Conservation (phyloP, 2,329 filamentous ascomycete species). For the Metarhizium guizhouense region DNA sequence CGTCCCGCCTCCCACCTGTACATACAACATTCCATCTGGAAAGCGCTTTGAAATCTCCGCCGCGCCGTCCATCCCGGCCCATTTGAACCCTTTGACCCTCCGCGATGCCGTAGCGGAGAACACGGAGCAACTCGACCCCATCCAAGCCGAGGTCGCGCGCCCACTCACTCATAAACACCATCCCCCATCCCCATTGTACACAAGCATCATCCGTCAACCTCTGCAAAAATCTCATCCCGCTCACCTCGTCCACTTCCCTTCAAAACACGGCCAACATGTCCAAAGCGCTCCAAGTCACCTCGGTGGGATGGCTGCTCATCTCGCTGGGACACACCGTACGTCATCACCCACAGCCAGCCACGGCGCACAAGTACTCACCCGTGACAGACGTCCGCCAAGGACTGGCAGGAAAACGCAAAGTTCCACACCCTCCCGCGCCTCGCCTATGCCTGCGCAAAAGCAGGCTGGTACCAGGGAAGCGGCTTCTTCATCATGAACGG, state of each 20-base stretch:
- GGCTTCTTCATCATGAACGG: slow-evolving; percentile 9
- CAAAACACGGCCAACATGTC: slow-evolving; percentile 1
- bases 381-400: slow-evolving; percentile 6
- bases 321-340: slow-evolving; percentile 10
- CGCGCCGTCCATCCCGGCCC: neutral
- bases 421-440: slow-evolving; percentile 7
- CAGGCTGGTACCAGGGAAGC: slow-evolving; percentile 11
- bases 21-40: no score
- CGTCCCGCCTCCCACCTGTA: no score
- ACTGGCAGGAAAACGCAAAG: slow-evolving; percentile 10
- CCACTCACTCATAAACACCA: no score
- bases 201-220: no score
- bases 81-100: neutral
- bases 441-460: slow-evolving; percentile 6
- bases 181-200: no score
- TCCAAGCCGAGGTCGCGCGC: no score
- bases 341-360: neutral
- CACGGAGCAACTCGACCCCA: neutral
- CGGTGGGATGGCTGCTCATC: slow-evolving; percentile 8
- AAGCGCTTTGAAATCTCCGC: no score
- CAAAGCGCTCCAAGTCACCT: slow-evolving; percentile 5
- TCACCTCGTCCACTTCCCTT: neutral
- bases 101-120: neutral
- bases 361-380: neutral
- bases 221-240: neutral